phyloP scores from a whole-genome alignment of 129 eudicot species.

The Mikania micrantha region DNA sequence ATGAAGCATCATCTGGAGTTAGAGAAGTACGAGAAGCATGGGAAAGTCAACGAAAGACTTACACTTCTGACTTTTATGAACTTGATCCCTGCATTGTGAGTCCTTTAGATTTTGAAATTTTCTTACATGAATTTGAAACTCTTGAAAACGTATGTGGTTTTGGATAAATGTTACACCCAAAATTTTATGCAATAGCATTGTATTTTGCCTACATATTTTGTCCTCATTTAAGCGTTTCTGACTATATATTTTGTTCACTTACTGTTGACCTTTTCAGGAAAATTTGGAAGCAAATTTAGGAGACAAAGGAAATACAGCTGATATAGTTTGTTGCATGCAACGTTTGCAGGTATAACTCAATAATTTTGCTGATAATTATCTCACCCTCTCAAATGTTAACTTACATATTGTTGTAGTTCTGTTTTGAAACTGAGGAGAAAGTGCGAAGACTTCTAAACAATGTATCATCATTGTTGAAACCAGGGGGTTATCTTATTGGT shows the following conservation, averaged over 20 bases:
- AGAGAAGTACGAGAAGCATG: conserved; percentile 71
- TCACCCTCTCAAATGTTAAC: neutral
- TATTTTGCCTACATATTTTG: neutral
- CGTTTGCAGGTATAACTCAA: conserved; percentile 61
- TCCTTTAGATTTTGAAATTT: neutral
- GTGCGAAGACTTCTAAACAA: conserved; percentile 72
- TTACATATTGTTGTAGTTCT: conserved; percentile 45
- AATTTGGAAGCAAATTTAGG: conserved; percentile 45
- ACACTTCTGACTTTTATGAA: conserved; percentile 73
- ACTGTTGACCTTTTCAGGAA: conserved; percentile 44
- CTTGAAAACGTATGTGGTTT: neutral
- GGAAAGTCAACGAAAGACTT: conserved; percentile 82
- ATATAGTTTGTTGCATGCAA: conserved; percentile 91
- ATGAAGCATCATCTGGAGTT: conserved; percentile 68
- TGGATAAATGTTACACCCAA: neutral
- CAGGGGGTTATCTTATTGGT: conserved; percentile 92
- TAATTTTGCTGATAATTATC: neutral
- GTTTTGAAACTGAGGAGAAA: conserved; percentile 87
- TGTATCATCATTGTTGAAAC: conserved; percentile 82
- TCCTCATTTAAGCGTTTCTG: conserved; percentile 2
- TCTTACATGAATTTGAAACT: neutral
- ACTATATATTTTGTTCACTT: neutral
- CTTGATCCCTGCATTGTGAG: conserved; percentile 84
- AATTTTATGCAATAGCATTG: neutral
- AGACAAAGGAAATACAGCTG: conserved; percentile 65